Evolutionary conservation across 805 yeast species (phyloP).

Genomic region (Saturnispora sanitii): DNA sequence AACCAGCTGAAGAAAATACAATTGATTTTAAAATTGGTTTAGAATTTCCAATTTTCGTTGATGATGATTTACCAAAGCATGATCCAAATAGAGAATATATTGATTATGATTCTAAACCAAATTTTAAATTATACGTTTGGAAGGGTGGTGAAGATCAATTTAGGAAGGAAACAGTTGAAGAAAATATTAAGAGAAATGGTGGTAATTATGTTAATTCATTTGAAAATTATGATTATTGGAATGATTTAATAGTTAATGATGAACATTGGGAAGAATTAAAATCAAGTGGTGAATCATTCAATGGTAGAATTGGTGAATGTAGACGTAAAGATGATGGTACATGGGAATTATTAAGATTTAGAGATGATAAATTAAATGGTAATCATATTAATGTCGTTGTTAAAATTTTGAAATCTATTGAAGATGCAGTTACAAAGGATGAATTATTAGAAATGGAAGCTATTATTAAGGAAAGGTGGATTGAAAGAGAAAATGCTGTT

Average conservation of each 20-base stretch:
- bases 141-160: constrained; percentile 38
- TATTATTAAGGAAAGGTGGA: constrained; percentile 53
- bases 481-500: constrained; percentile 37
- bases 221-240: constrained; percentile 53
- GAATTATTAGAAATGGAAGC: constrained; percentile 55
- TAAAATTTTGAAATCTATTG: constrained; percentile 74
- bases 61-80: constrained; percentile 53
- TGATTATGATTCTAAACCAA: constrained; percentile 77
- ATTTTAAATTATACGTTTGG: constrained; percentile 64
- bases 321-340: constrained; percentile 52
- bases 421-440: constrained; percentile 74
- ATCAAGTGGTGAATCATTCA: constrained; percentile 63
- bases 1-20: constrained; percentile 91
- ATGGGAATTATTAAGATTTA: constrained; percentile 81
- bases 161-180: constrained; percentile 30
- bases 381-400: constrained; percentile 75
- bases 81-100: constrained; percentile 63
- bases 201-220: constrained; percentile 27
- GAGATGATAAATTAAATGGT: constrained; percentile 88
- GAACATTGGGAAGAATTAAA: constrained; percentile 78
- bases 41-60: constrained; percentile 48
- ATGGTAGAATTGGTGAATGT: constrained; percentile 84
- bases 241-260: constrained; percentile 49
- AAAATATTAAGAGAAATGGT: constrained; percentile 24
- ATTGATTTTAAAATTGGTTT: constrained; percentile 73